A percentile compares a stretch with the other conserved stretches of the same genome.
Conservation (phyloP, 2,329 filamentous ascomycete species). For the Orbilia brochopaga region DNA sequence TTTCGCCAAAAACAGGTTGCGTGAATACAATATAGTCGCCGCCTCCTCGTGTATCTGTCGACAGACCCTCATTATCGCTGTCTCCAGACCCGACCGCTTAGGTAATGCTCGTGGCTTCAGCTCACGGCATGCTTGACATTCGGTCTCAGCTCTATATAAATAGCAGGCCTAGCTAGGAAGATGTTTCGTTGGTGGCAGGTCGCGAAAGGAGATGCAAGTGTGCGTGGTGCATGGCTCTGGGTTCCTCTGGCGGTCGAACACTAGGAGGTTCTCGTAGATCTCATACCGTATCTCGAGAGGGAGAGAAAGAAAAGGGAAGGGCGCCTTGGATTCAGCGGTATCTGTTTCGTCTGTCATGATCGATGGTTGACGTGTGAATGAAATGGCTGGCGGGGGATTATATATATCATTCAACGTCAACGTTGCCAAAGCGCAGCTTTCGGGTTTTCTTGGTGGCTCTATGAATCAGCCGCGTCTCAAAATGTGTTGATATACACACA, state of each 20-base stretch:
- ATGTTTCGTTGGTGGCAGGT: too few species aligned
- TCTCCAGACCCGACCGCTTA: background rate
- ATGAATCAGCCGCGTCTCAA: too few species aligned
- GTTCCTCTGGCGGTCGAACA: conserved; percentile 2
- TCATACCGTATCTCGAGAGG: conserved; percentile 18
- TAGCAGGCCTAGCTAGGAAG: too few species aligned
- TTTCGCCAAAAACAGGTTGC: background rate
- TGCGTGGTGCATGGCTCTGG: background rate
- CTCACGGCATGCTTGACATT: background rate
- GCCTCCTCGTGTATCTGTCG: background rate
- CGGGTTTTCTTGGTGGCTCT: too few species aligned
- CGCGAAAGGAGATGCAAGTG: too few species aligned
- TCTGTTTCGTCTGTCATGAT: background rate
- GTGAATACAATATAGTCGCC: background rate
- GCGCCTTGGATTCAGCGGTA: background rate
- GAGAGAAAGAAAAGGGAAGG: conserved; percentile 9
- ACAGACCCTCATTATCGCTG: background rate
- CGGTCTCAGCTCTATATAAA: too few species aligned
- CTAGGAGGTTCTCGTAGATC: conserved; percentile 15
- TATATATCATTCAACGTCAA: too few species aligned
- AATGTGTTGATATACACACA: too few species aligned
- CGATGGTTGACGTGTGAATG: too few species aligned
- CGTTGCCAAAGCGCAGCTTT: too few species aligned
- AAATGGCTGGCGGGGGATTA: too few species aligned
- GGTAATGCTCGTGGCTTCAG: background rate